Conservation (phyloP, 306 rosid species). For the Vigna radiata region DNA sequence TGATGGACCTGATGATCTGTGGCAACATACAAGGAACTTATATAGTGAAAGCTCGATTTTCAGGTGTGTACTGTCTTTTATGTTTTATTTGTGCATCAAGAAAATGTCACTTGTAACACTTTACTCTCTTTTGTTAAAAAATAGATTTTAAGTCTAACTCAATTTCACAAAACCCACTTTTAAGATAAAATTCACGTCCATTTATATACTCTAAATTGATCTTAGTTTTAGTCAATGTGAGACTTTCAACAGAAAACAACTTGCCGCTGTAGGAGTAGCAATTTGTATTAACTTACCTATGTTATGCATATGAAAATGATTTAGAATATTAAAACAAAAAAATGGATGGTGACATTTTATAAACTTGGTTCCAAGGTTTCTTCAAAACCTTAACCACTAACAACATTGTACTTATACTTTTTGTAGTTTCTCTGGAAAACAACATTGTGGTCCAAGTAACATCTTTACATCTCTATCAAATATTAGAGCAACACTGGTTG, state of each 20-base stretch:
- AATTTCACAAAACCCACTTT: too few species aligned
- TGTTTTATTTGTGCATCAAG: slow-evolving; percentile 13
- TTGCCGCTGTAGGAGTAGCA: background rate
- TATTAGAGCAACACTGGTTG: slow-evolving; percentile 74
- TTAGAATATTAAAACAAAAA: background rate
- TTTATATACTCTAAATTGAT: too few species aligned
- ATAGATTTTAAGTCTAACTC: too few species aligned
- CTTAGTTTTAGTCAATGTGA: too few species aligned
- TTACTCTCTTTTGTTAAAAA: slow-evolving; percentile 5
- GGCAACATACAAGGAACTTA: slow-evolving; percentile 77
- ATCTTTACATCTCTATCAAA: slow-evolving; percentile 66
- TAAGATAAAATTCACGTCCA: too few species aligned
- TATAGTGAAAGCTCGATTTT: slow-evolving; percentile 75
- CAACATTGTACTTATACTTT: slow-evolving; percentile 12
- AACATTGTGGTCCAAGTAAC: slow-evolving; percentile 63
- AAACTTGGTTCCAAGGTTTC: slow-evolving; percentile 8
- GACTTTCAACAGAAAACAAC: background rate
- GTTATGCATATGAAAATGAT: background rate
- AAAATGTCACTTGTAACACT: slow-evolving; percentile 10
- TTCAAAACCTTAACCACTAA: slow-evolving; percentile 3
- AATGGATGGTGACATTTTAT: background rate
- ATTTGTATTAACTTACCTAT: background rate
- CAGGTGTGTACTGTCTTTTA: slow-evolving; percentile 56
- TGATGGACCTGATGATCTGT: slow-evolving; percentile 83
- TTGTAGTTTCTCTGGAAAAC: slow-evolving; percentile 83